Base-by-base conservation (phyloP, 805 yeast species). In the Lachancea sp. region DNA sequence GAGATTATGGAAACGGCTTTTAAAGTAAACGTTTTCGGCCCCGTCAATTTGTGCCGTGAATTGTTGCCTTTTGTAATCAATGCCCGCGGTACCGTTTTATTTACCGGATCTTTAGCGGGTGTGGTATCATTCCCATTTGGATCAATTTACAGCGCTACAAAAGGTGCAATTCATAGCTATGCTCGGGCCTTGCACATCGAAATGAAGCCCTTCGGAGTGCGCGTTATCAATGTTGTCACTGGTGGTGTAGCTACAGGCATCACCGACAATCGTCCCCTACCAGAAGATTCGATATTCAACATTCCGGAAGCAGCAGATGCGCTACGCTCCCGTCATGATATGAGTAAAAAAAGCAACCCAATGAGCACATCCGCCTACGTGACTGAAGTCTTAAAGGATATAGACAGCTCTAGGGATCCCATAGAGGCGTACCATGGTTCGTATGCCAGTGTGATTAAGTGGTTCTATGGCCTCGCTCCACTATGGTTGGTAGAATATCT, bases 211-310 rank as follows among this genome's bases (percentile, higher is more conserved):
- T 79, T 82, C 51, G 83, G 73, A 12, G 90, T 84, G 4, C 68
- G 76, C 36, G 90, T 84, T 0, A 67, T 81, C 45, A 80, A 80
- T 50, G 69, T 80, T 9, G 61, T 82, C 29, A 83, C 92, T 7
- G 94, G 94, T 22, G 90, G 84, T 26, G 92, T 84, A 22, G 63
- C 65, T 17, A 81, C 92, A 0, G 69, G 78, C 42, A 81, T 84
- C 50, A 83, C 78, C 0, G 90, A 83, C 50, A 74, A 66, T 2
- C 68, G 86, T 48, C 71, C 75, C 1, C 56, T 82, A 25, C 82
- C 84, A 3, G 59, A 58, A n/a, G 60, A 54, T 19, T 80, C 89
- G 0, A 52, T 75, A 33, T 82, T 68, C 54, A 65, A 72, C 43
- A 62, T 60, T 31, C 72, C 74, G 3, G 83, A 72, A 37, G 77